These are phyloP conservation scores for Tylopilus felleus DNA, from an alignment of 768 basidiomycete genomes.

Conservation along the genomic window DNA sequence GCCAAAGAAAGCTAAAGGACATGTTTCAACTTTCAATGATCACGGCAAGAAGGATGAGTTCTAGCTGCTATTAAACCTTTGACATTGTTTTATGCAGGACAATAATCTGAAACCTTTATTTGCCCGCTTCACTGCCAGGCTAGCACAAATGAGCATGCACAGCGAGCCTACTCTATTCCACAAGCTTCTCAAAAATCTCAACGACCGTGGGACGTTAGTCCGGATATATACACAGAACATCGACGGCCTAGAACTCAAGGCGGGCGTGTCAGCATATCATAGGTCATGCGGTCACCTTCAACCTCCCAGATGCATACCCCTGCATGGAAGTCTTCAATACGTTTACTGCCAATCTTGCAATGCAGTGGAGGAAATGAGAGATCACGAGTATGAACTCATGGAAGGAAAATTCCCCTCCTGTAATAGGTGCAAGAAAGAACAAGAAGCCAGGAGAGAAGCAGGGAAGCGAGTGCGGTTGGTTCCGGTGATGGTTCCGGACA, in stretches of 20 bases:
- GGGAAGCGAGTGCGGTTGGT: background rate
- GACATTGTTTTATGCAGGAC: background rate
- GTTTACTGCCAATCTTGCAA: conserved; percentile 9
- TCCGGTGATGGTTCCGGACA: conserved; percentile 8
- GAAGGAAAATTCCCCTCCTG: conserved; percentile 7
- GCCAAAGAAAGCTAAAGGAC: conserved; percentile 5
- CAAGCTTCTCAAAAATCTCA: conserved; percentile 7
- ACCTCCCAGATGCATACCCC: background rate
- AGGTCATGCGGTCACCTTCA: background rate
- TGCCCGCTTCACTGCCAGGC: background rate
- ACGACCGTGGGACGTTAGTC: conserved; percentile 2
- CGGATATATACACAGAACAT: conserved; percentile 15
- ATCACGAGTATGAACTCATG: background rate
- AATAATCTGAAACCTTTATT: background rate
- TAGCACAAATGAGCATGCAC: background rate
- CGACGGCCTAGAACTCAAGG: conserved; percentile 8
- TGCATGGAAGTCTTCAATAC: conserved; percentile 7
- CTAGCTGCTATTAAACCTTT: background rate
- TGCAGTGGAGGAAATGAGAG: background rate
- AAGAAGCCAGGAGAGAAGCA: background rate
- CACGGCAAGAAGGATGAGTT: background rate
- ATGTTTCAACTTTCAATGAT: conserved; percentile 11
- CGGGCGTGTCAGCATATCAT: conserved; percentile 8
- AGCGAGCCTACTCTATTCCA: conserved; percentile 11
- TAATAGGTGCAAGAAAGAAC: background rate